These are phyloP conservation scores for Lactarius trivialis DNA, from an alignment of 768 basidiomycete genomes.

Conservation along the genomic window DNA sequence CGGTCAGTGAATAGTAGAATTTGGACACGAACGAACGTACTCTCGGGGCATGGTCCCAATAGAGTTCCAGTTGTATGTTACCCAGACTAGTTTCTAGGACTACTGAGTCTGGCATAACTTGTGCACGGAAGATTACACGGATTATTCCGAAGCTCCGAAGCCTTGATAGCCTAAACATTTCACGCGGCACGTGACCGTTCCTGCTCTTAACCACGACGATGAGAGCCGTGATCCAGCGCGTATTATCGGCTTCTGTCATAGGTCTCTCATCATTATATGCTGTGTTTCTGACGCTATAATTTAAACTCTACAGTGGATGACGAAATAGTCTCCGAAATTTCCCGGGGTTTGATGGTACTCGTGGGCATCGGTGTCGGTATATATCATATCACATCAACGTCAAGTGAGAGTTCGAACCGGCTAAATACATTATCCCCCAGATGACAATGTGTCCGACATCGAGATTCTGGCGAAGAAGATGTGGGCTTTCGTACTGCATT, in stretches of 20 bases:
- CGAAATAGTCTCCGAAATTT: constrained; percentile 74
- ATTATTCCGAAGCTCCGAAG: background rate
- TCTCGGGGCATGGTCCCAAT: constrained; percentile 86
- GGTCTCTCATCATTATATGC: constrained; percentile 38
- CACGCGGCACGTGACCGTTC: background rate
- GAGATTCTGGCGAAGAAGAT: constrained; percentile 76
- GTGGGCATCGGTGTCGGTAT: constrained; percentile 82
- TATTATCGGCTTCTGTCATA: constrained; percentile 76
- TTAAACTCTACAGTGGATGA: constrained; percentile 54
- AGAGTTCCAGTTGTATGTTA: constrained; percentile 85
- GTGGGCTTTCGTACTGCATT: constrained; percentile 34
- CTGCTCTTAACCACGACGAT: constrained; percentile 28
- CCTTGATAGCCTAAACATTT: background rate
- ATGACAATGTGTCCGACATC: constrained; percentile 75
- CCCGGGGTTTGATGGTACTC: constrained; percentile 81
- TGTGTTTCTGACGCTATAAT: background rate
- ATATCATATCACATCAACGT: constrained; percentile 15
- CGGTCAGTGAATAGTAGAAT: constrained; percentile 3
- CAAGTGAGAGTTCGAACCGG: constrained; percentile 4
- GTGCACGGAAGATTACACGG: background rate
- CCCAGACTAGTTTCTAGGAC: constrained; percentile 79
- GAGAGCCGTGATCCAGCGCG: constrained; percentile 84
- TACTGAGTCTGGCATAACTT: constrained; percentile 44
- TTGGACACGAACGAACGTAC: constrained; percentile 27
- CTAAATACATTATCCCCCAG: constrained; percentile 39